Evolutionary conservation across 1,139 yeast species (phyloP), one percentile per base, ranked within the genome.

Genomic region (Zygosaccharomyces sapae): DNA sequence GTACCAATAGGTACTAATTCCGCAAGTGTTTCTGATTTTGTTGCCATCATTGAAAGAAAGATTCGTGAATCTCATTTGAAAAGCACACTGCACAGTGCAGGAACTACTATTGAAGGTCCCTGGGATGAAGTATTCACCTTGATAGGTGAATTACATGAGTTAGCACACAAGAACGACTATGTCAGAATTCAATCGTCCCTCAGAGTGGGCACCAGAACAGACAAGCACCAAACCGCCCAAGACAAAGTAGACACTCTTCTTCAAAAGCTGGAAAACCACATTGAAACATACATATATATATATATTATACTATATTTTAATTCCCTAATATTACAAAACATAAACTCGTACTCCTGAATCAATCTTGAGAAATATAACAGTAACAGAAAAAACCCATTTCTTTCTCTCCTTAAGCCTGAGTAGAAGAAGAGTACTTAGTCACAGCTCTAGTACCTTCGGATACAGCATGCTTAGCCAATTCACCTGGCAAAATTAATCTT

Each of bases 371-470:
- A 27, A 27, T 27, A 27, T 12, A 27, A 8, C 9, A 12, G 10
- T 27, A 27, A 12, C 27, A 24, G n/a, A 27, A 27, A 7, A 36
- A 41, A 42, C 45, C 48, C 48, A 13, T 31, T 41, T 8, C 10
- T 16, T 20, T 33, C 16, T 18, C 37, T n/a, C 12, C n/a, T 29
- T 50, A 61, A 52, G 64, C 64, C 51, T 61, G 65, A 47, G 65
- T 60, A 44, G 89, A 84, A 69, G 96, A 86, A 69, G 97, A 87
- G 86, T 90, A 90, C 83, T 90, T 90, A 75, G 97, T 89, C 67
- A 90, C 97, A 74, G 97, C 96, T 83, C 96, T 88, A 67, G 97
- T 90, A 80, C 97, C 97, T 77, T 90, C 97, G 64, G 96, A 86
- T 66, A 88, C 96, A 67, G 97, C 96, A 75, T 90, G 97, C 83